phyloP scores from a whole-genome alignment of 2,329 filamentous ascomycete species.

The Penicillium decumbens region DNA sequence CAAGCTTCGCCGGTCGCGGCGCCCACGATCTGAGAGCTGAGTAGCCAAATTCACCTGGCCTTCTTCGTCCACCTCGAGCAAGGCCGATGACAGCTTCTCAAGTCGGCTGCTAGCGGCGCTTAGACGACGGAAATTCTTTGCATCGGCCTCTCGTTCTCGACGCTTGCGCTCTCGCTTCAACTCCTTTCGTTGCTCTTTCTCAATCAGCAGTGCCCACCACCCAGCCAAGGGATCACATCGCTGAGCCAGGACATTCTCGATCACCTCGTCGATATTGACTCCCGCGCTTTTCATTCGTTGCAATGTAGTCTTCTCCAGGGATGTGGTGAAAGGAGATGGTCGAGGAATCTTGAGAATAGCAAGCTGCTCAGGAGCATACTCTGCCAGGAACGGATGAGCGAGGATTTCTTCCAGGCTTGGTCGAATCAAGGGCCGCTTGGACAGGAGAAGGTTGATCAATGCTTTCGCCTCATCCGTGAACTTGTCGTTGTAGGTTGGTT shows the following conservation, averaged over 20 bases:
- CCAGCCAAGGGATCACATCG: conserved; percentile 85
- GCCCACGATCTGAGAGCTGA: conserved; percentile 66
- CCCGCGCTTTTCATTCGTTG: conserved; percentile 90
- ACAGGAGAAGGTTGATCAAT: conserved; percentile 74
- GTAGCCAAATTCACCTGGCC: conserved; percentile 48
- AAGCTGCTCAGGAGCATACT: conserved; percentile 82
- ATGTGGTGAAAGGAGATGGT: conserved; percentile 75
- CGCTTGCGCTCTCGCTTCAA: conserved; percentile 73
- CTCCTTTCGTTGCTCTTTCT: conserved; percentile 90
- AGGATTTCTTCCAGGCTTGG: conserved; percentile 81
- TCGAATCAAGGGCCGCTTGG: conserved; percentile 79
- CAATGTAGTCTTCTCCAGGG: conserved; percentile 83
- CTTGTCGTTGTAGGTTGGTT: conserved; percentile 77
- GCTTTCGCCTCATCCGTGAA: conserved; percentile 72
- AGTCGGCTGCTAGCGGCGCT: conserved; percentile 86
- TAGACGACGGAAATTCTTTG: conserved; percentile 70
- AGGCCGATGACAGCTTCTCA: conserved; percentile 70
- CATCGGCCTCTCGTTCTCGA: conserved; percentile 76
- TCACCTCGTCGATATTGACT: conserved; percentile 88
- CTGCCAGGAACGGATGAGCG: conserved; percentile 78
- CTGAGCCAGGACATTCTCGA: conserved; percentile 87
- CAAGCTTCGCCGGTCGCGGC: conserved; percentile 70
- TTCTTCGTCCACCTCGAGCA: conserved; percentile 76
- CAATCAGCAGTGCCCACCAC: conserved; percentile 92
- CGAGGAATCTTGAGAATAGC: conserved; percentile 79